These are phyloP conservation scores for Vicia sativa DNA, from an alignment of 306 rosid species.

Conservation along the genomic window DNA sequence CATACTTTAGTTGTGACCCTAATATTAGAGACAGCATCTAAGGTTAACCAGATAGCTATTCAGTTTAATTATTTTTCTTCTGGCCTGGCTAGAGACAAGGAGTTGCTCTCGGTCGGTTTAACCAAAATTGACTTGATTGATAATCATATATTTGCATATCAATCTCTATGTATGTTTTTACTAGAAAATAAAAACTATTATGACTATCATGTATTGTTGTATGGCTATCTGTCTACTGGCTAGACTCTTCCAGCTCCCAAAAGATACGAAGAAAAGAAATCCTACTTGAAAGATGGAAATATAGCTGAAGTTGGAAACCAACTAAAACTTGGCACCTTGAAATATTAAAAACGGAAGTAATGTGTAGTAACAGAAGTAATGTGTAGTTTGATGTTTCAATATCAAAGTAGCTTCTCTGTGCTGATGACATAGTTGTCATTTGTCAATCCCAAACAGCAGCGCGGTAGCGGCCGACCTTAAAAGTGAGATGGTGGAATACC, in stretches of 20 bases:
- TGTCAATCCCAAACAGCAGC: not conserved
- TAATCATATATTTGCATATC: conserved; percentile 3
- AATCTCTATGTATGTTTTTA: not conserved
- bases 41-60: not conserved
- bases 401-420: conserved; percentile 7
- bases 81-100: not conserved
- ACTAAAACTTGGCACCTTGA: conserved; percentile 1
- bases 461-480: not conserved
- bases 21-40: not conserved
- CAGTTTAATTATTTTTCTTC: not conserved
- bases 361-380: conserved; percentile 4
- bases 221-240: not conserved
- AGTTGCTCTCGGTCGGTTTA: not conserved
- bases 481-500: too few relatives aligned
- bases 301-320: conserved; percentile 13
- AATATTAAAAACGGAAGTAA: conserved; percentile 13
- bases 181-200: not conserved
- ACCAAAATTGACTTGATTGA: not conserved
- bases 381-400: conserved; percentile 22
- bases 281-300: not conserved
- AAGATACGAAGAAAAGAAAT: conserved; percentile 25
- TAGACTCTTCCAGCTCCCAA: conserved; percentile 30
- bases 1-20: conserved; percentile 1
- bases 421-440: not conserved
- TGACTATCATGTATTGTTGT: not conserved